These are phyloP conservation scores for Diphasiastrum complanatum DNA, from an alignment of 83 land plant species.

Conservation along the genomic window DNA sequence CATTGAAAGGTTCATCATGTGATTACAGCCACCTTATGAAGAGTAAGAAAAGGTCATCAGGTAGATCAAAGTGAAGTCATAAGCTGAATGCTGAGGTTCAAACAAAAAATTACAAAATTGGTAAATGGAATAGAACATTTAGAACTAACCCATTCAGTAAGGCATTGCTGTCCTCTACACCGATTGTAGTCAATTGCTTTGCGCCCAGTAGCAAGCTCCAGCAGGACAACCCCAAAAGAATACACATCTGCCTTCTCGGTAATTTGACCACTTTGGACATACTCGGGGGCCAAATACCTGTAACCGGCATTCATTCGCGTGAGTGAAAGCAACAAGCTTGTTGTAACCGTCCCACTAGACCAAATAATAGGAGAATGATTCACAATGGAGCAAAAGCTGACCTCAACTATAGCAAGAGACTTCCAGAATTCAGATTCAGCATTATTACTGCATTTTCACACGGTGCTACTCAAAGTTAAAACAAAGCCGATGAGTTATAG, in stretches of 20 bases:
- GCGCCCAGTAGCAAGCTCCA: conserved; percentile 22
- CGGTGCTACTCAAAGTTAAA: too few relatives aligned
- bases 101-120: too few relatives aligned
- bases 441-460: too few relatives aligned
- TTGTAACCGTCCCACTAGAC: background rate
- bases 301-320: background rate
- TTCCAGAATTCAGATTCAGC: too few relatives aligned
- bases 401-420: too few relatives aligned
- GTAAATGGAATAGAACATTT: background rate
- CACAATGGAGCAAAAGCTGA: too few relatives aligned
- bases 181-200: conserved; percentile 17
- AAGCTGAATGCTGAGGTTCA: background rate
- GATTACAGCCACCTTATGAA: background rate
- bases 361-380: background rate
- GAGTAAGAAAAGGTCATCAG: too few relatives aligned
- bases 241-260: conserved; percentile 28
- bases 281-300: conserved; percentile 26
- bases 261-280: conserved; percentile 24
- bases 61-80: background rate
- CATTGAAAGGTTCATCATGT: background rate
- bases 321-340: too few relatives aligned
- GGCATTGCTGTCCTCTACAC: conserved; percentile 14
- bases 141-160: conserved; percentile 21
- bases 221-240: conserved; percentile 26
- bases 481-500: too few relatives aligned